Evolutionary conservation across 129 eudicot genomes (phyloP).

Genomic region (Erigeron canadensis): DNA sequence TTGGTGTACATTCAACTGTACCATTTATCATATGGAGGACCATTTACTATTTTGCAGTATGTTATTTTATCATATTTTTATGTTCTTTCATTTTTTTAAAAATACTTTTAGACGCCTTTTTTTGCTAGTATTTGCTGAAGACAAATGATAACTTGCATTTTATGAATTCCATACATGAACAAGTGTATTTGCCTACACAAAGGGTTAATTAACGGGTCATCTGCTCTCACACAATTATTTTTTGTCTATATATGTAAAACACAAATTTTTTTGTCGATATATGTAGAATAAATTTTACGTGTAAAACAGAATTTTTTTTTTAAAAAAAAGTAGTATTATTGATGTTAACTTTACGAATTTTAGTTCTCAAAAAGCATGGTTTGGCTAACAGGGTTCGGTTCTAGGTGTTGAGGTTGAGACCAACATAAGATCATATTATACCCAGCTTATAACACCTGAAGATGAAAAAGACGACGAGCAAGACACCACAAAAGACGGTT

Average conservation of each 20-base stretch:
- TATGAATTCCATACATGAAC: too few relatives aligned
- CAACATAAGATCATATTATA: slow-evolving; percentile 45
- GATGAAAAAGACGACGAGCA: slow-evolving; percentile 30
- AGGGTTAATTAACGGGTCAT: too few relatives aligned
- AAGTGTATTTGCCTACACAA: too few relatives aligned
- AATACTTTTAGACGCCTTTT: neutral
- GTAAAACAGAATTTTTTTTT: neutral
- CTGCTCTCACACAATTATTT: too few relatives aligned
- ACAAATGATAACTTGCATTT: too few relatives aligned
- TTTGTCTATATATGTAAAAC: neutral
- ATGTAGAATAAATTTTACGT: too few relatives aligned
- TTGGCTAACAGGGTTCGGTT: slow-evolving; percentile 97
- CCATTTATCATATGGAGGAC: neutral
- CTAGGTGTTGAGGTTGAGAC: slow-evolving; percentile 89
- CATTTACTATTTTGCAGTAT: neutral
- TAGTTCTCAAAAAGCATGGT: slow-evolving; percentile 48
- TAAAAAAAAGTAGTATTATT: too few relatives aligned
- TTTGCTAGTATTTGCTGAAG: neutral
- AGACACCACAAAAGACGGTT: slow-evolving; percentile 57
- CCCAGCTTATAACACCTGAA: slow-evolving; percentile 46
- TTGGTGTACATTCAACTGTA: neutral
- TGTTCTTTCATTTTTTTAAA: neutral
- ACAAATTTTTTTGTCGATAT: too few relatives aligned
- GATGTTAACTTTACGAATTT: too few relatives aligned
- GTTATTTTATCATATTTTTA: neutral